phyloP scores from a whole-genome alignment of 1,139 yeast genomes.

The Taiozyma onychis region DNA sequence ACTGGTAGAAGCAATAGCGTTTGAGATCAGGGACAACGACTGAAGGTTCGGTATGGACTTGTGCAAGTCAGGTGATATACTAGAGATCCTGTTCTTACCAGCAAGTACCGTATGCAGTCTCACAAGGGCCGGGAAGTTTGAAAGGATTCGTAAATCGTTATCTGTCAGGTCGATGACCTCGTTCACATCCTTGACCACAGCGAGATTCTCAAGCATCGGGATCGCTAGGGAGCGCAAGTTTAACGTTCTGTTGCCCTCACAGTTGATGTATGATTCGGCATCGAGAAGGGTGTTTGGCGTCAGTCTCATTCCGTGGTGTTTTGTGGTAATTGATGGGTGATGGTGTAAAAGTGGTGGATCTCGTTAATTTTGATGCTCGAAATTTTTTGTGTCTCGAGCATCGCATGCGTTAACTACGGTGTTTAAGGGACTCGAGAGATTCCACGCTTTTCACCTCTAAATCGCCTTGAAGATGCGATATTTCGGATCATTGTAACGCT shows the following conservation, averaged over 20 bases:
- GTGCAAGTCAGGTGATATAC: slow-evolving; percentile 32
- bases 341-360: too few species aligned
- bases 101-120: slow-evolving; percentile 47
- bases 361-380: not conserved
- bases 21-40: slow-evolving; percentile 48
- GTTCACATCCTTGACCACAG: slow-evolving; percentile 35
- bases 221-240: slow-evolving; percentile 35
- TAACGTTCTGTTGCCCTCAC: slow-evolving; percentile 39
- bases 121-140: slow-evolving; percentile 43
- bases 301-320: slow-evolving; percentile 38
- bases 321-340: not conserved
- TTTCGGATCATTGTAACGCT: too few species aligned
- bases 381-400: not conserved
- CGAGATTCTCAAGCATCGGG: slow-evolving; percentile 38
- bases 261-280: slow-evolving; percentile 47
- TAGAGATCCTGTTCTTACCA: slow-evolving; percentile 50
- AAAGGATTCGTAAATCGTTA: slow-evolving; percentile 52
- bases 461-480: too few species aligned
- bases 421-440: too few species aligned
- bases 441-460: too few species aligned
- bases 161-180: slow-evolving; percentile 63
- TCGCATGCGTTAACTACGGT: not conserved
- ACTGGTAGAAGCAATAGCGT: slow-evolving; percentile 39
- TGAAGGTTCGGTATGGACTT: slow-evolving; percentile 38
- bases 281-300: slow-evolving; percentile 42